These are phyloP conservation scores for Monosporascus sp. DNA, from an alignment of 2,329 filamentous ascomycete genomes.

Conservation along the genomic window DNA sequence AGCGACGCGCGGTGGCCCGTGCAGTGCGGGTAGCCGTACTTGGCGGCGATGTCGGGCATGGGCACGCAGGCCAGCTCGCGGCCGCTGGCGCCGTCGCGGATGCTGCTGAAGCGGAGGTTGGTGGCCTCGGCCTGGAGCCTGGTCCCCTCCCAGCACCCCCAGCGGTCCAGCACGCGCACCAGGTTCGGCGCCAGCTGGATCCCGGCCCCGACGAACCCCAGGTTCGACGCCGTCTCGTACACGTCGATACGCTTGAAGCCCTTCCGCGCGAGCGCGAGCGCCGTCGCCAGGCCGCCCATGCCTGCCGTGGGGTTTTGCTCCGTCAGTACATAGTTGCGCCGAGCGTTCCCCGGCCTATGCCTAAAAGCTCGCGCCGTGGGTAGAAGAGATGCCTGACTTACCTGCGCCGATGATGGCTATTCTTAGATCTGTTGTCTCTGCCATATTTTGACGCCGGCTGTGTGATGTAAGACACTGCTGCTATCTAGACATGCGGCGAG, in stretches of 20 bases:
- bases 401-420: slow-evolving; percentile 45
- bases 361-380: not conserved
- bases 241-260: slow-evolving; percentile 71
- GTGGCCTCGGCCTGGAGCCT: slow-evolving; percentile 67
- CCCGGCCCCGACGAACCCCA: slow-evolving; percentile 79
- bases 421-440: slow-evolving; percentile 29
- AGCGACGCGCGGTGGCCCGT: slow-evolving; percentile 72
- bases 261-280: slow-evolving; percentile 68
- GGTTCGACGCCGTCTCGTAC: slow-evolving; percentile 65
- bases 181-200: slow-evolving; percentile 84
- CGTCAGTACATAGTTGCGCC: not conserved
- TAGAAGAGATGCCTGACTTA: slow-evolving; percentile 19
- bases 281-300: slow-evolving; percentile 72
- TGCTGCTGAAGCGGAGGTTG: slow-evolving; percentile 65
- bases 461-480: not conserved
- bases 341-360: not conserved
- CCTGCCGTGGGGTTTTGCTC: slow-evolving; percentile 37
- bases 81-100: slow-evolving; percentile 67
- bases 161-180: slow-evolving; percentile 65
- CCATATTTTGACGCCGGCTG: slow-evolving; percentile 15
- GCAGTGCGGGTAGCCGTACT: slow-evolving; percentile 73
- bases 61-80: slow-evolving; percentile 66
- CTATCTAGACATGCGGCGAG: not conserved
- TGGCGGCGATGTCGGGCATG: slow-evolving; percentile 60
- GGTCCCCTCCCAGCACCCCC: slow-evolving; percentile 61